Evolutionary conservation across 768 basidiomycete species (phyloP), one percentile per base, ranked within the genome.

Genomic region (Grammothele lineata): DNA sequence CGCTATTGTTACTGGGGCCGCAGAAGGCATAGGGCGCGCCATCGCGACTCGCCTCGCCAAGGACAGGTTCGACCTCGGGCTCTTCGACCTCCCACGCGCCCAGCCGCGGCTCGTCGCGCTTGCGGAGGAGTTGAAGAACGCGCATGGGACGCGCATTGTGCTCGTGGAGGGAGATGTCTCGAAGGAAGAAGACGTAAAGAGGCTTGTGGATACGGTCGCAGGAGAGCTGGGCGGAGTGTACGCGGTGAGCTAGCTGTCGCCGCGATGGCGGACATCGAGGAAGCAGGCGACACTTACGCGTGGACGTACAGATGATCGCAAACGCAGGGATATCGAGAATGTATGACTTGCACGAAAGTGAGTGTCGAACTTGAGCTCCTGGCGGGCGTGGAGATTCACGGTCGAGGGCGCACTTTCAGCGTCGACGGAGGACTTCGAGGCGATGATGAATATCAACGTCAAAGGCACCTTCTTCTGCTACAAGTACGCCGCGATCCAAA

Each of bases 221-320:
- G 33, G 59, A 5, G 51, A 55, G 9, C 60, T 77, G 8, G 77
- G 76, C 2, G 57, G 70, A 3, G 50, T 81, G 17, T 73, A 78
- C 50, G 74, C 76, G 25, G 78, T 78, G 39, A 48, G 76, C 59
- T 3, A 5, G n/a, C 7, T 12, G 2, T n/a, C 14, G 6, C 6
- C 26, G 2, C 15, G 9, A 14, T 14, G 11, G 17, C 5, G n/a
- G n/a, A n/a, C n/a, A n/a, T n/a, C n/a, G n/a, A 6, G 2, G 30
- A 23, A 5, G 15, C 10, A 9, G 33, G n/a, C n/a, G n/a, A n/a
- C n/a, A n/a, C 19, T 37, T 15, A 21, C 6, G 2, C 35, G 18
- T 17, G 15, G n/a, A 24, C n/a, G n/a, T n/a, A n/a, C n/a, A 64
- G 62, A 61, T 64, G 57, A 48, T 64, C 21, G 62, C 62, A 14